phyloP scores from a whole-genome alignment of 164 flowering plant species.

The Platanus orientalis region DNA sequence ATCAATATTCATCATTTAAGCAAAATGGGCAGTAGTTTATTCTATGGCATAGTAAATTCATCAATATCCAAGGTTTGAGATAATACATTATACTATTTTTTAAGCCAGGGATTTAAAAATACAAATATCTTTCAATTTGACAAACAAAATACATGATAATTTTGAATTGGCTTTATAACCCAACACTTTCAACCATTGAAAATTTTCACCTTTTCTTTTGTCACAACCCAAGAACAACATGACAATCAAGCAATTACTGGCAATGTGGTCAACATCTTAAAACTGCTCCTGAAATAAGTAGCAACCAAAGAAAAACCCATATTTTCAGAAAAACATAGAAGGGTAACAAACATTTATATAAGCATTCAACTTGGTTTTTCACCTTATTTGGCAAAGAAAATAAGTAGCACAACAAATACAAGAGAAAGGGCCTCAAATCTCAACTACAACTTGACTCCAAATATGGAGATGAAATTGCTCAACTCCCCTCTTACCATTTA shows the following conservation, averaged over 20 bases:
- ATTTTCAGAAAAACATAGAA: background rate
- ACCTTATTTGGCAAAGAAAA: background rate
- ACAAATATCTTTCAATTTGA: background rate
- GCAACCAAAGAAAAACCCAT: background rate
- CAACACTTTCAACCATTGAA: too few relatives aligned
- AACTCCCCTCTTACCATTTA: too few relatives aligned
- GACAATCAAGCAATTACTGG: constrained; percentile 4
- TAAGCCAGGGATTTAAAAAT: too few relatives aligned
- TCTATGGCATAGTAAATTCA: too few relatives aligned
- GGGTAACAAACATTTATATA: too few relatives aligned
- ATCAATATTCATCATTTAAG: too few relatives aligned
- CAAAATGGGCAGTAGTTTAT: too few relatives aligned
- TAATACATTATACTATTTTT: too few relatives aligned
- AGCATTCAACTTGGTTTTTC: background rate
- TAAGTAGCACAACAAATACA: background rate
- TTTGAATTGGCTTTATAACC: too few relatives aligned
- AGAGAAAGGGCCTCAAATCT: background rate
- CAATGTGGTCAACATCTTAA: constrained; percentile 8
- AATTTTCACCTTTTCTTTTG: background rate
- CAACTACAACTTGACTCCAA: background rate
- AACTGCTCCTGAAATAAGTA: constrained; percentile 14
- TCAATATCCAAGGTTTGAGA: too few relatives aligned
- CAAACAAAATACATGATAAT: background rate
- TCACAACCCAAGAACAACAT: constrained; percentile 1
- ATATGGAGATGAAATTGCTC: background rate